These are phyloP conservation scores for Claviceps quebecensis DNA, from an alignment of 2,329 filamentous ascomycete genomes.

Conservation along the genomic window DNA sequence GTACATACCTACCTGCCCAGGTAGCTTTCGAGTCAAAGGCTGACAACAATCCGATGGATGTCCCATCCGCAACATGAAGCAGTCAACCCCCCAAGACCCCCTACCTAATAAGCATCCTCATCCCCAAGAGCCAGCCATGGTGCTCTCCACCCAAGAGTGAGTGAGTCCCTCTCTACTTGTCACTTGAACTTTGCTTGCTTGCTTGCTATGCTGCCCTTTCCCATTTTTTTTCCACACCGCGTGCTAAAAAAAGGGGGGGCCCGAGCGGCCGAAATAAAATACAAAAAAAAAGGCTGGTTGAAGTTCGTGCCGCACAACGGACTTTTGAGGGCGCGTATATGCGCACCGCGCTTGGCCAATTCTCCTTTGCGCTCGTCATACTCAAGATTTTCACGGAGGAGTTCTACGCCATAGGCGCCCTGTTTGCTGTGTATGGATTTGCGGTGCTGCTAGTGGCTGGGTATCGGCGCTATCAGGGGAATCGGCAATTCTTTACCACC, in stretches of 20 bases:
- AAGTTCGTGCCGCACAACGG: conserved; percentile 85
- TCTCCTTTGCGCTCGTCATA: conserved; percentile 87
- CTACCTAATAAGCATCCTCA: conserved; percentile 72
- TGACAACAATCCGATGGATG: no score
- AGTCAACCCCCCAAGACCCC: conserved; percentile 55
- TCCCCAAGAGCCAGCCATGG: conserved; percentile 60
- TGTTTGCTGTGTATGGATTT: conserved; percentile 84
- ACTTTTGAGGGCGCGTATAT: conserved; percentile 97
- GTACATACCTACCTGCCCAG: no score
- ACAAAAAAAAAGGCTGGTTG: conserved; percentile 49
- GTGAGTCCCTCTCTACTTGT: conserved; percentile 11
- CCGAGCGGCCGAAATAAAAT: neutral
- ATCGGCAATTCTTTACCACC: conserved; percentile 74
- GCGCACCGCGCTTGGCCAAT: conserved; percentile 84
- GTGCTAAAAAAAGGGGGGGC: neutral
- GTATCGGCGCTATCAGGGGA: conserved; percentile 81
- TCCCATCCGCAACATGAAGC: neutral
- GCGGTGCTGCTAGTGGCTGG: conserved; percentile 71
- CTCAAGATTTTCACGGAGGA: conserved; percentile 87
- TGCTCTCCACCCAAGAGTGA: conserved; percentile 66
- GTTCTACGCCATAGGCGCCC: conserved; percentile 92
- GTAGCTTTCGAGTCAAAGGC: no score
- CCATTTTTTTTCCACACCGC: no score
- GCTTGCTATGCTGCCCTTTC: no score
- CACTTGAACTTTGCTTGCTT: no score